These are phyloP conservation scores for Cenchrus americanus DNA, from an alignment of 176 grass and related monocot genomes.

Conservation along the genomic window DNA sequence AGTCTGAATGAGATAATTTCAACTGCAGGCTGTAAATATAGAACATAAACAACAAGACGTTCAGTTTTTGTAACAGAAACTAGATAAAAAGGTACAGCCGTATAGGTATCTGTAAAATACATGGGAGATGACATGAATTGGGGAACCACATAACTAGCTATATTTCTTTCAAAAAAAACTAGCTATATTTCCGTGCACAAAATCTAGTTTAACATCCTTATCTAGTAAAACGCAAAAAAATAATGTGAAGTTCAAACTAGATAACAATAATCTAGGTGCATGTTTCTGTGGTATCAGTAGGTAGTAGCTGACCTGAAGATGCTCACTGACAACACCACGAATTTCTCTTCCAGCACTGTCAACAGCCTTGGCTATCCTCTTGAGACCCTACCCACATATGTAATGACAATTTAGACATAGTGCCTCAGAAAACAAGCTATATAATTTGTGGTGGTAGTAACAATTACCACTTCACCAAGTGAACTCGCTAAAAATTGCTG, in stretches of 20 bases:
- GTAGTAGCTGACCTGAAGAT: conserved; percentile 75
- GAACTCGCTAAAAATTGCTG: conserved; percentile 92
- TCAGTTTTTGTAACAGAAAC: conserved; percentile 10
- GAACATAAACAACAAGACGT: conserved; percentile 29
- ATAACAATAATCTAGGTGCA: background rate
- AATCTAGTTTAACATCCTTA: background rate
- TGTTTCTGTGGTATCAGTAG: conserved; percentile 3
- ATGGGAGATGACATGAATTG: conserved; percentile 27
- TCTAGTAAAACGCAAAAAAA: conserved; percentile 27
- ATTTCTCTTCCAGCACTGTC: conserved; percentile 87
- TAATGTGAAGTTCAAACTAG: conserved; percentile 8
- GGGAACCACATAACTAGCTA: background rate
- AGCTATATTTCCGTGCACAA: background rate
- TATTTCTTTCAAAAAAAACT: background rate
- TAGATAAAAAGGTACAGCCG: background rate
- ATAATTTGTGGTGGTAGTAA: conserved; percentile 16
- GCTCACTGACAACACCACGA: conserved; percentile 80
- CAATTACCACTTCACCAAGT: conserved; percentile 85
- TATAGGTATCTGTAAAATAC: background rate
- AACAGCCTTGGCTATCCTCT: conserved; percentile 78
- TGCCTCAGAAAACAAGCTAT: conserved; percentile 29
- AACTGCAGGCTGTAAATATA: conserved; percentile 76
- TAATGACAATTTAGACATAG: conserved; percentile 42
- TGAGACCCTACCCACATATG: conserved; percentile 69
- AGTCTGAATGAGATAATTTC: conserved; percentile 96